Evolutionary conservation across 306 rosid species (phyloP), one percentile per base, ranked within the genome.

Genomic region (Gillenia trifoliata): DNA sequence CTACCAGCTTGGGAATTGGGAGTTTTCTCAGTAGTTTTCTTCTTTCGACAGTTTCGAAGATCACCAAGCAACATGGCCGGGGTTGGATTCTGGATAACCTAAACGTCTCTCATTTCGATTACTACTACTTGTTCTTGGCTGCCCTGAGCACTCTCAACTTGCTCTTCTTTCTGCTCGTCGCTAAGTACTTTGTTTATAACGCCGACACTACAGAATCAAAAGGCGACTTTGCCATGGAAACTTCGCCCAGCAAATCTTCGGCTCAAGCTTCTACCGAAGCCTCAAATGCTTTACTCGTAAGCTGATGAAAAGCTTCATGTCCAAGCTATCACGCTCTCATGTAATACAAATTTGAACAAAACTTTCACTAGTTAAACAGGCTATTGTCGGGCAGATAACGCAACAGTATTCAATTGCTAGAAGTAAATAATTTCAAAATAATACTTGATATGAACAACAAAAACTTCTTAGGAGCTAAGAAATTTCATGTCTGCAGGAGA

Each of bases 1-100:
- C 91, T 1, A 87, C 87, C 45, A 83, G 87, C 68, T 12, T 83
- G 40, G 98, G 92, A 8, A 50, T 88, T 36, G 97, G 97, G 43
- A 75, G 82, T 64, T 88, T 93, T 20, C 82, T 91, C 1, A 83
- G 93, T 63, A 88, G 85, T 63, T 86, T 89, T 62, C 26, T 93
- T 65, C 79, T 93, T 11, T 34, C 87, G 1, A 84, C 90, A 31
- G 92, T 91, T 43, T 78, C 93, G 5, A 64, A 85, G 55, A 25
- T 76, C 33, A 86, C 93, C 43, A 23, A 80, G 77, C 80, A 83
- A 77, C 16, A 79, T 36, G 87, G 86, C 22, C 82, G 30, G 49
- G 92, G 94, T 74, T 93, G 97, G 97, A 28, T 93, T 83, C 73
- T 85, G 90, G 82, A 89, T 64, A 91, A 93, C 75, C 64, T 90